These are phyloP conservation scores for Trametes pubescens DNA, from an alignment of 1,284 basidiomycete genomes.

Conservation along the genomic window DNA sequence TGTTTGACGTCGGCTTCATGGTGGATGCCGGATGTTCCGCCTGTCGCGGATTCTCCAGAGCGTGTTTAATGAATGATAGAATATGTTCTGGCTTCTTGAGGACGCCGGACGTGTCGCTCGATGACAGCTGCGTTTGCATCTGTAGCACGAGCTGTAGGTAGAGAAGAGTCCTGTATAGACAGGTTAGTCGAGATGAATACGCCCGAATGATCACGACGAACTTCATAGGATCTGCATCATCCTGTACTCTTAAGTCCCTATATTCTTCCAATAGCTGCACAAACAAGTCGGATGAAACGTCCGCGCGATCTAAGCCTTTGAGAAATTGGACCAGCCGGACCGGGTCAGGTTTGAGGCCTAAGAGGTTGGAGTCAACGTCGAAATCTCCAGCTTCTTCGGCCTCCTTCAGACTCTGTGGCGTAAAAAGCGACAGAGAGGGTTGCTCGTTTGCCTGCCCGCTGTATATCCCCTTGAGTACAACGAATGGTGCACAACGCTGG, in stretches of 20 bases:
- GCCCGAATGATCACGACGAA: constrained; percentile 40
- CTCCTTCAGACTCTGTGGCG: constrained; percentile 55
- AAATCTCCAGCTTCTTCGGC: constrained; percentile 53
- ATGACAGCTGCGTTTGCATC: constrained; percentile 75
- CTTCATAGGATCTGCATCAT: constrained; percentile 63
- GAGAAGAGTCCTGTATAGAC: constrained; percentile 55
- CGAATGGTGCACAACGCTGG: background rate
- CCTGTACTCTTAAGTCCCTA: constrained; percentile 53
- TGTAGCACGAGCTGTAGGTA: constrained; percentile 82
- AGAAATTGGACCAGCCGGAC: constrained; percentile 69
- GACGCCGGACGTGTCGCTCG: constrained; percentile 64
- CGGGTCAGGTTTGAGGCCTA: constrained; percentile 80
- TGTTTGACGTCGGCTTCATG: constrained; percentile 6
- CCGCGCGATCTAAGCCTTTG: constrained; percentile 68
- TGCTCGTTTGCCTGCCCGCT: constrained; percentile 34
- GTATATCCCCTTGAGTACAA: background rate
- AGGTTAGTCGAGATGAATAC: constrained; percentile 37
- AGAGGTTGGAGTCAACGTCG: constrained; percentile 62
- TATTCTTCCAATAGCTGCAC: constrained; percentile 78
- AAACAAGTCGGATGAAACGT: constrained; percentile 78
- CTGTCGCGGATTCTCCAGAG: constrained; percentile 49
- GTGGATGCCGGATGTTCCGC: constrained; percentile 34
- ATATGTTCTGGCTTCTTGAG: constrained; percentile 77
- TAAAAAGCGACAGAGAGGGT: constrained; percentile 53
- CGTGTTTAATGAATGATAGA: constrained; percentile 81